Evolutionary conservation across 352 stramenopile species (phyloP).

Genomic region (Aphanomyces invadans): DNA sequence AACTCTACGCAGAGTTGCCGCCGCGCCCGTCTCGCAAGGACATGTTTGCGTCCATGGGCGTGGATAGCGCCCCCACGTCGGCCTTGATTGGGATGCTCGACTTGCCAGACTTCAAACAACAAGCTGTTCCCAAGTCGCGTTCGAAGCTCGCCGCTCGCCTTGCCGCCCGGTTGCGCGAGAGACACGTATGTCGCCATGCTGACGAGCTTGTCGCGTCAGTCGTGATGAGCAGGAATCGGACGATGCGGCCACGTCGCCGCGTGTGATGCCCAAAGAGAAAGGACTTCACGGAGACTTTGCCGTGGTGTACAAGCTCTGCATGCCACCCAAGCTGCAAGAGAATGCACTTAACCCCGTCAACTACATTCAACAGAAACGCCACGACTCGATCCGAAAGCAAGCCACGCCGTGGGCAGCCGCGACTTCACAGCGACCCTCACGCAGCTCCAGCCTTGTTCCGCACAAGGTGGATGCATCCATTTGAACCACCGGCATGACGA

Average conservation of each 20-base stretch:
- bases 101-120: background rate
- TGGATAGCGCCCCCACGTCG: background rate
- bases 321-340: background rate
- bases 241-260: background rate
- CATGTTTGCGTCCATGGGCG: background rate
- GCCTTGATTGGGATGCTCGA: background rate
- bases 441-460: background rate
- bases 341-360: constrained; percentile 7
- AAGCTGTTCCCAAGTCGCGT: constrained; percentile 14
- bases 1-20: constrained; percentile 1
- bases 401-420: background rate
- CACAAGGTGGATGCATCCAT: background rate
- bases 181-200: background rate
- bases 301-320: constrained; percentile 20
- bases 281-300: constrained; percentile 8
- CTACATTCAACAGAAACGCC: constrained; percentile 17
- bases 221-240: background rate
- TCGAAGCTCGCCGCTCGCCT: constrained; percentile 20
- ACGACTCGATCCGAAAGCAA: background rate
- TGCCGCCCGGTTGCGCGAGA: constrained; percentile 13
- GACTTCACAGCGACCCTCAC: background rate
- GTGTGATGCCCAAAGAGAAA: background rate
- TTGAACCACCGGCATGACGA: no score
- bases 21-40: background rate
- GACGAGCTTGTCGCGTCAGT: background rate